Evolutionary conservation across 306 rosid species (phyloP), one percentile per base, ranked within the genome.

Genomic region (Trichosanthes cucumerina): DNA sequence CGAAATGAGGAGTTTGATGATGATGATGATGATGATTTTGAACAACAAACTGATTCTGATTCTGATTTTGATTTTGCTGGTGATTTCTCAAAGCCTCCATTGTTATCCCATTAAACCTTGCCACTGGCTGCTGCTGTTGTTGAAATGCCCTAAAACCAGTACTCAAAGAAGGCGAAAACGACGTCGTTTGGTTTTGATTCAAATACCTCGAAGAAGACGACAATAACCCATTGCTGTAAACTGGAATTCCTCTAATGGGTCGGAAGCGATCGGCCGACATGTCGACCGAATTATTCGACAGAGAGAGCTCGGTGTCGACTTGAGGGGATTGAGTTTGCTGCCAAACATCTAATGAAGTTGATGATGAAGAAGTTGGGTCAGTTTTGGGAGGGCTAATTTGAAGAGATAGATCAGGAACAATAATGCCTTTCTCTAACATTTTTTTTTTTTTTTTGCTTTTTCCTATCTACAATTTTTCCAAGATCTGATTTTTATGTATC

Each of bases 331-430:
- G 75, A 23, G 79, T 85, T 34, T 57, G 52, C 34, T 78, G 76
- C 93, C 94, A 89, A 57, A 86, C 69, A 81, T 89, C 86, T 71
- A 92, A 84, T 56, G 91, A 88, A 63, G 43, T 0, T 6, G 70
- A 87, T 59, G 91, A 88, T 6, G 70, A 87, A 47, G 91, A 87
- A 65, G 90, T 82, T 24, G 88, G 82, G 49, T 88, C 86, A 79
- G 87, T 87, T 78, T 84, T 89, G 13, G 98, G 97, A 46, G 87
- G 93, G 81, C 91, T 86, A 54, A 93, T 92, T 79, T 91, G 86
- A 6, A 93, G 92, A 12, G 97, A 92, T 58, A 93, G 98, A 88
- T 93, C 97, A 77, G 96, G 96, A 86, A 90, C 75, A 69, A 34
- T 18, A 18, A 13, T 24, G 24, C 16, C 43, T 47, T 77, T 77